Base-by-base conservation (phyloP, 768 basidiomycete species). In the Guyanaporus albipodus region DNA sequence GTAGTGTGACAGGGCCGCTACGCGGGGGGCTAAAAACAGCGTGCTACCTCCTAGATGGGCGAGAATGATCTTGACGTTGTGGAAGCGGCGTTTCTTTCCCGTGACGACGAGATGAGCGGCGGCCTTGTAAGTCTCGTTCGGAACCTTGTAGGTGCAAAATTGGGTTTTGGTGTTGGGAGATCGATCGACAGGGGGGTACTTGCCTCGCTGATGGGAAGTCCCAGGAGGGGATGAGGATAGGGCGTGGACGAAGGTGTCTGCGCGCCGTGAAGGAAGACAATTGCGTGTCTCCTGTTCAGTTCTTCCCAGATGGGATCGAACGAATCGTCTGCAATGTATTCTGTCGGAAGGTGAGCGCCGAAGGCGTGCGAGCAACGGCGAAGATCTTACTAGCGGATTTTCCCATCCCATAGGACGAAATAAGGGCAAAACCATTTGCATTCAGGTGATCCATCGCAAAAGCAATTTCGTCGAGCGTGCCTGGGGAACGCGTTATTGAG, bases 121-220 rank as follows among this genome's bases (percentile, higher is more conserved):
- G 2, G 85, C 87, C 67, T 87, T 88, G 72, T 80, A 87, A 0
- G 87, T 90, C 64, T 89, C 87, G 59, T 87, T 83, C 7, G 86
- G 87, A 0, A 86, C 85, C 86, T 88, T 45, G 45, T 32, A 31
- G 34, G 18, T 27, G 22, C 28, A 42, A 46, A 19, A 49, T 52
- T 42, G 42, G 19, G 49, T 42, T 48, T 47, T 4, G 14, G 22
- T 31, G 8, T 40, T 23, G 38, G 44, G 39, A 21, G n/a, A 26
- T 49, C 35, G 41, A 45, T 46, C 39, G 50, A 38, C 17, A 31
- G 34, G 40, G 34, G 40, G 22, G 18, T 15, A 39, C 62, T 45
- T 59, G 82, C 85, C 72, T 87, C 85, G 12, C 74, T 74, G 42
- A 87, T 72, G 12, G 87, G 87, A 31, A 88, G 58, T 18, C 87